Evolutionary conservation across 2,329 filamentous ascomycete genomes (phyloP).

Genomic region (Pseudovirgaria hyperparasitica): DNA sequence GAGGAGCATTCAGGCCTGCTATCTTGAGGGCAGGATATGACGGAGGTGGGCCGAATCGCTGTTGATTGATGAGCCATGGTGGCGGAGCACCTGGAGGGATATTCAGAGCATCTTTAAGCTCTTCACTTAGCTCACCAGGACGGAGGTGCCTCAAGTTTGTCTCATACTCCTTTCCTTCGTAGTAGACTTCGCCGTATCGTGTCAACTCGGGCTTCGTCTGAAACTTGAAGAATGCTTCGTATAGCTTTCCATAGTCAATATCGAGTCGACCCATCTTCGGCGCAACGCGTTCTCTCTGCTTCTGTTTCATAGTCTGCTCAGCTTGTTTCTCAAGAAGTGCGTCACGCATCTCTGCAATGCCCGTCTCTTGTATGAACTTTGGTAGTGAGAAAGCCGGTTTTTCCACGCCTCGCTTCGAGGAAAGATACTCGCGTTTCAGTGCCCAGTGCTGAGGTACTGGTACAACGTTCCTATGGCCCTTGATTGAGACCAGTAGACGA

Average conservation of each 20-base stretch:
- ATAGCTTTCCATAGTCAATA: conserved; percentile 96
- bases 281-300: conserved; percentile 84
- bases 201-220: conserved; percentile 93
- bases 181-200: conserved; percentile 96
- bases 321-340: conserved; percentile 93
- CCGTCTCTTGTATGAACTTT: conserved; percentile 94
- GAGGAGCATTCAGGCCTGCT: conserved; percentile 84
- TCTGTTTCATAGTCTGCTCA: conserved; percentile 82
- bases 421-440: conserved; percentile 91
- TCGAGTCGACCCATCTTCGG: conserved; percentile 96
- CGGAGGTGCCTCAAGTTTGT: conserved; percentile 85
- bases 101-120: conserved; percentile 81
- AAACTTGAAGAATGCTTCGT: conserved; percentile 96
- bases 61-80: conserved; percentile 95
- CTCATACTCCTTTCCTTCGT: conserved; percentile 96
- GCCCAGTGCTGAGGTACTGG: conserved; percentile 93
- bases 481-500: conserved; percentile 81
- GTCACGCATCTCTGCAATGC: conserved; percentile 96
- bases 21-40: conserved; percentile 95
- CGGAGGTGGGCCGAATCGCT: conserved; percentile 83
- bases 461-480: conserved; percentile 87
- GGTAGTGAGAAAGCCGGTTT: conserved; percentile 87
- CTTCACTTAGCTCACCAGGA: conserved; percentile 79
- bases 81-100: conserved; percentile 89
- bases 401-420: conserved; percentile 91